Evolutionary conservation across 202 grass and related monocot genomes (phyloP).

Genomic region (Schoenoplectus triqueter): DNA sequence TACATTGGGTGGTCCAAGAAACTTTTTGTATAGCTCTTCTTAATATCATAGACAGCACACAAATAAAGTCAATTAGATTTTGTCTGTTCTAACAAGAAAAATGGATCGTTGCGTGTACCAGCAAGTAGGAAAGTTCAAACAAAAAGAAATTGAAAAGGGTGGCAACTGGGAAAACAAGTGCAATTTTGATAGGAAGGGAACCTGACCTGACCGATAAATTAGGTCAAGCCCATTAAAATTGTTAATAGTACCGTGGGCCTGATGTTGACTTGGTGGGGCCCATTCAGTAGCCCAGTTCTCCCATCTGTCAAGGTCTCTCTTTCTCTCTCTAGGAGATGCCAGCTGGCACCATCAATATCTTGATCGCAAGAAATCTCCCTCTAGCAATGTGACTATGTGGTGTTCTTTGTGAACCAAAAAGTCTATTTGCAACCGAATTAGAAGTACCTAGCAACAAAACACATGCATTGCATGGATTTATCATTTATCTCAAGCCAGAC

Average conservation of each 20-base stretch:
- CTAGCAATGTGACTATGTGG: too few species aligned
- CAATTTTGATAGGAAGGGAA: slow-evolving; percentile 24
- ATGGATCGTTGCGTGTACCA: neutral
- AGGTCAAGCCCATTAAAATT: slow-evolving; percentile 38
- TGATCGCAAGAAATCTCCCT: neutral
- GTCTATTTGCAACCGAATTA: neutral
- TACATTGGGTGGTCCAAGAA: slow-evolving; percentile 28
- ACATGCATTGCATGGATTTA: too few species aligned
- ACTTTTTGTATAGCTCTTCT: neutral
- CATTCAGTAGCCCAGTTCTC: neutral
- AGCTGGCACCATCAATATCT: slow-evolving; percentile 2
- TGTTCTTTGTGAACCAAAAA: neutral
- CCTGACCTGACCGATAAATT: slow-evolving; percentile 30
- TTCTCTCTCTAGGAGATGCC: slow-evolving; percentile 4
- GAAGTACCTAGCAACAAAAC: too few species aligned
- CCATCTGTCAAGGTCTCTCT: neutral
- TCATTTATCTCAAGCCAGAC: too few species aligned
- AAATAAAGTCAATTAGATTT: neutral
- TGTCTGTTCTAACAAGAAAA: neutral
- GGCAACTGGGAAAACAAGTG: neutral
- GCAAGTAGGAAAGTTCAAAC: slow-evolving; percentile 8
- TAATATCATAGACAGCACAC: neutral
- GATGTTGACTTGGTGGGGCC: slow-evolving; percentile 24
- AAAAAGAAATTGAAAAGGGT: neutral
- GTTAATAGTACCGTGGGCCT: slow-evolving; percentile 21